Base-by-base conservation (phyloP, 306 rosid species). In the Ziziphus jujuba region DNA sequence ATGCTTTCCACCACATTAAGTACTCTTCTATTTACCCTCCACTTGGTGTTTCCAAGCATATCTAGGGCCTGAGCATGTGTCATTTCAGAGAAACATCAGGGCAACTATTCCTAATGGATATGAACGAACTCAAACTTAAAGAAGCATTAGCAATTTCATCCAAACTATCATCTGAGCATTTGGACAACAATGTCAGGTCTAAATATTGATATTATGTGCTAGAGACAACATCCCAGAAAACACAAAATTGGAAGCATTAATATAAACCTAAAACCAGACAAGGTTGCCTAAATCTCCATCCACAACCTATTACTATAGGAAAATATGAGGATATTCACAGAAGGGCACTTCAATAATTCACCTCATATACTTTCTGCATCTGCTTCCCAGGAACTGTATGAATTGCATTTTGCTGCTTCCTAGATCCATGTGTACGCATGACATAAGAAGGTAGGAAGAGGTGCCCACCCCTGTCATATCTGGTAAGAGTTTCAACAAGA, bases 341-440 rank as follows among this genome's bases (percentile, higher is more conserved):
- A 57, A 57, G 45, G 56, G 51, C 61, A 70, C 66, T 71, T 75
- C 31, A 28, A 50, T 71, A 31, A 55, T 61, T 47, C 61, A 90
- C 97, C 97, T 90, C 90, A 53, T 73, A 87, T 67, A 90, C 95
- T 66, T 84, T 82, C 62, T 79, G 90, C 95, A 90, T 85, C 79
- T 85, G 82, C 55, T 77, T 80, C 56, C 76, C 80, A 1, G 83
- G 57, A 59, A 82, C 70, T 44, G 59, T 84, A 82, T 80, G 84
- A 81, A 90, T 69, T 65, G 90, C 82, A 72, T 80, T 87, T 72
- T 72, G 90, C 56, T 91, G 97, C 81, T 72, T 91, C 76, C 87
- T 79, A 43, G 89, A 91, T 79, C 97, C 92, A 75, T 87, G 97
- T 73, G 95, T 91, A 47, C 92, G 95, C 97, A 91, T 87, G 66